phyloP scores from a whole-genome alignment of 495 filamentous ascomycete genomes.

The Neurospora tetrasperma region DNA sequence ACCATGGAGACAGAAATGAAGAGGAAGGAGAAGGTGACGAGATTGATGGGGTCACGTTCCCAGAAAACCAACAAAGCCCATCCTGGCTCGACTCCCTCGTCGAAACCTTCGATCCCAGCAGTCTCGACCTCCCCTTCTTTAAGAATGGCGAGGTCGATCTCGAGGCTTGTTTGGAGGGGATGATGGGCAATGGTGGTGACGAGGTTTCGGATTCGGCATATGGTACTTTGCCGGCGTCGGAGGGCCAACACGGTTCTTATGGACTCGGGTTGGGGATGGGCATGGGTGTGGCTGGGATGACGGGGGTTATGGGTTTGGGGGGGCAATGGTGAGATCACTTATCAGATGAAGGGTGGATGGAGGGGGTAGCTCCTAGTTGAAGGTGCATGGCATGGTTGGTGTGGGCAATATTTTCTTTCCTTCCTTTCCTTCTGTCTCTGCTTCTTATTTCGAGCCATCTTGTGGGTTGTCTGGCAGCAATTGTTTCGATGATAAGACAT shows the following conservation, averaged over 20 bases:
- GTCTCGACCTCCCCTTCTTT: neutral
- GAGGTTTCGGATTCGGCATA: neutral
- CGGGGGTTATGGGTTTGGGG: neutral
- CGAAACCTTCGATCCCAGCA: neutral
- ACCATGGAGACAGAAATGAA: neutral
- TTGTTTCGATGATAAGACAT: neutral
- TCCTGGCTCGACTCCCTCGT: neutral
- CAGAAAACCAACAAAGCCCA: neutral
- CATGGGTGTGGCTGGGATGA: neutral
- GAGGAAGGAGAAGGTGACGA: neutral
- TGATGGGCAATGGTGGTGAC: neutral
- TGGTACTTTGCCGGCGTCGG: neutral
- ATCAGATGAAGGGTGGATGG: too few relatives aligned
- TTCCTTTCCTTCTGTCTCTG: neutral
- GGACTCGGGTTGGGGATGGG: neutral
- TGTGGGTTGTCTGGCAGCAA: too few relatives aligned
- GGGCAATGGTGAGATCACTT: neutral
- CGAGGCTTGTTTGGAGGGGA: neutral
- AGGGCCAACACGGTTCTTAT: neutral
- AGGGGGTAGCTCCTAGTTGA: too few relatives aligned
- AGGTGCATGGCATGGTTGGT: neutral
- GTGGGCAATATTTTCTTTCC: neutral
- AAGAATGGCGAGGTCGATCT: neutral
- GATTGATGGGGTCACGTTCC: neutral
- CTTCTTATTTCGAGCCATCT: neutral